phyloP scores from a whole-genome alignment of 1,284 basidiomycete species.

The Cutaneotrichosporon cyanovorans region DNA sequence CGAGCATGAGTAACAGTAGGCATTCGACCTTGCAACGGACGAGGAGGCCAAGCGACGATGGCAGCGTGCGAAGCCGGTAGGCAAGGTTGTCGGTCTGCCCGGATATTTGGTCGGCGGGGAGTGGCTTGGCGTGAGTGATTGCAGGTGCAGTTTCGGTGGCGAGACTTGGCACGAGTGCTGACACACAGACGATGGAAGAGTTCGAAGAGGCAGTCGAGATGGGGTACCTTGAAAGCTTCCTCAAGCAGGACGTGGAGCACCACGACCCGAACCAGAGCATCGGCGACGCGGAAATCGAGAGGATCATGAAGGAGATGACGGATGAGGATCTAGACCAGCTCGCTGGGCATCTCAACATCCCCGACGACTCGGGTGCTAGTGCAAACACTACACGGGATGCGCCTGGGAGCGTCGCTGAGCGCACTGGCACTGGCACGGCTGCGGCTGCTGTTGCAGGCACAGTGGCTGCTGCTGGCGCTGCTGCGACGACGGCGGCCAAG shows the following conservation, averaged over 20 bases:
- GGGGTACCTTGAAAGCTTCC: slow-evolving; percentile 30
- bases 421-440: neutral
- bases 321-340: slow-evolving; percentile 37
- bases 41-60: slow-evolving; percentile 41
- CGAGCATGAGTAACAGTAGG: neutral
- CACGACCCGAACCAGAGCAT: slow-evolving; percentile 23
- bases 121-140: slow-evolving; percentile 40
- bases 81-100: slow-evolving; percentile 37
- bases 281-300: slow-evolving; percentile 39
- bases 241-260: slow-evolving; percentile 37
- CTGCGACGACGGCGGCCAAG: neutral
- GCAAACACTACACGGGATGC: neutral
- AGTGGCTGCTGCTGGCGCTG: neutral
- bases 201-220: slow-evolving; percentile 43
- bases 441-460: neutral
- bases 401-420: neutral
- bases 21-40: slow-evolving; percentile 39
- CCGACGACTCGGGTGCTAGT: slow-evolving; percentile 7
- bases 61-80: slow-evolving; percentile 41
- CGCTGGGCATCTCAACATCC: slow-evolving; percentile 34
- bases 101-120: slow-evolving; percentile 43
- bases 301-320: slow-evolving; percentile 40
- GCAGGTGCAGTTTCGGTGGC: neutral
- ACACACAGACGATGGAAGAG: slow-evolving; percentile 41
- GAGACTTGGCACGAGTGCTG: neutral